phyloP scores from a whole-genome alignment of 768 basidiomycete genomes.

The Rhizopogon sp. region DNA sequence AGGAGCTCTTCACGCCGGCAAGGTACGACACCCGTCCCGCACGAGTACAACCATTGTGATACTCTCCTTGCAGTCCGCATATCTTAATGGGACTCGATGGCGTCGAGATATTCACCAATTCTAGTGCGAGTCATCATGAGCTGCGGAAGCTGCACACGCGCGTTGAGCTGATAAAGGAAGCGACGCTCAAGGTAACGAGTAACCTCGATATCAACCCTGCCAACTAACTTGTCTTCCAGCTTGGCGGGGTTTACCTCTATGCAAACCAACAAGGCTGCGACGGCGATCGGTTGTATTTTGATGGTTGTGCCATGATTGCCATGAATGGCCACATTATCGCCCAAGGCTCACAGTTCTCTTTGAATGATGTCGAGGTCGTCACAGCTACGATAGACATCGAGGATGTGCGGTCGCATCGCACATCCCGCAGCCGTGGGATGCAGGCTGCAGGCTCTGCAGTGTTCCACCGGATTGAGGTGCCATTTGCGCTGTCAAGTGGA shows the following conservation, averaged over 20 bases:
- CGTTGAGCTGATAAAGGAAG: constrained; percentile 94
- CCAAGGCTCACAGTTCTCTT: constrained; percentile 95
- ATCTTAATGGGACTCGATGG: constrained; percentile 98
- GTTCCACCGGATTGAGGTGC: constrained; percentile 81
- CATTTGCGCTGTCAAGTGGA: constrained; percentile 73
- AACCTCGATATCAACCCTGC: neutral
- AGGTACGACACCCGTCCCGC: constrained; percentile 46
- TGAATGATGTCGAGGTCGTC: constrained; percentile 94
- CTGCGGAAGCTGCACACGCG: constrained; percentile 91
- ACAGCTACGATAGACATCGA: constrained; percentile 97
- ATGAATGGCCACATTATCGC: constrained; percentile 90
- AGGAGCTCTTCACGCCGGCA: constrained; percentile 94
- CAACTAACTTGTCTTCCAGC: constrained; percentile 38
- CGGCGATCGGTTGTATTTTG: constrained; percentile 96
- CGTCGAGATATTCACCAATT: constrained; percentile 98
- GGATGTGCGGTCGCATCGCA: constrained; percentile 87
- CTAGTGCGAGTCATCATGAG: constrained; percentile 97
- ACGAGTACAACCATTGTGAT: neutral
- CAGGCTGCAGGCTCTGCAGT: constrained; percentile 75
- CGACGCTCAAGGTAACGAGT: constrained; percentile 76
- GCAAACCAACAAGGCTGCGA: constrained; percentile 99
- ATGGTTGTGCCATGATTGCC: constrained; percentile 95
- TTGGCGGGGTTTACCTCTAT: constrained; percentile 95
- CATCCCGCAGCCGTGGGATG: constrained; percentile 79
- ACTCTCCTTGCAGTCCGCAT: constrained; percentile 63